These are phyloP conservation scores for Lodderomyces beijingensis DNA, from an alignment of 1,139 yeast species.

Conservation along the genomic window DNA sequence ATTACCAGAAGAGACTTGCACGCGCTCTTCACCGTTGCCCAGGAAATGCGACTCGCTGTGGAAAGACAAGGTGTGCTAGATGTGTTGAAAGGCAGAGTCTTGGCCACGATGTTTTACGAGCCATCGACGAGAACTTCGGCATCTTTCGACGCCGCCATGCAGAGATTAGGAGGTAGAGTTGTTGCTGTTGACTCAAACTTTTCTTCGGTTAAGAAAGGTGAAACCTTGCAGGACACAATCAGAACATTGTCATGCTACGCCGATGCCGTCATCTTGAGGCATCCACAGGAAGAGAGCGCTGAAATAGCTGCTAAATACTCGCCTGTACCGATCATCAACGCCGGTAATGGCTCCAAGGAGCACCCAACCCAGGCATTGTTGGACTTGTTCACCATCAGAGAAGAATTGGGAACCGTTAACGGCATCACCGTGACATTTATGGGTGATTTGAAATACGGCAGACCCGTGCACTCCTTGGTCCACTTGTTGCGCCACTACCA, in stretches of 20 bases:
- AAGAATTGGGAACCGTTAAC: conserved; percentile 96
- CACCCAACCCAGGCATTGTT: conserved; percentile 98
- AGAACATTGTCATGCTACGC: conserved; percentile 93
- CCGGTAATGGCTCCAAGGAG: conserved; percentile 96
- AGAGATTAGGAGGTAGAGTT: conserved; percentile 97
- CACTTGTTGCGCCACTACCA: conserved; percentile 88
- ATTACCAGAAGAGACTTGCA: conserved; percentile 86
- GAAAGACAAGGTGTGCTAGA: conserved; percentile 96
- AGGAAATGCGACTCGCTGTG: conserved; percentile 95
- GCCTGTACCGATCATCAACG: conserved; percentile 95
- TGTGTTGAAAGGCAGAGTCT: conserved; percentile 80
- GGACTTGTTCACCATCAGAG: conserved; percentile 96
- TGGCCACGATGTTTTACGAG: conserved; percentile 95
- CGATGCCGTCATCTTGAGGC: conserved; percentile 96
- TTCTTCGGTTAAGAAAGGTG: conserved; percentile 96
- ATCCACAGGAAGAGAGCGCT: conserved; percentile 89
- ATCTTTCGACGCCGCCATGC: conserved; percentile 99
- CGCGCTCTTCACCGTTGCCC: conserved; percentile 91
- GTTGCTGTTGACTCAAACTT: conserved; percentile 79
- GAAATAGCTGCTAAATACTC: conserved; percentile 94
- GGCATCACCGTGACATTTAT: conserved; percentile 97
- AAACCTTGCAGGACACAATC: conserved; percentile 93
- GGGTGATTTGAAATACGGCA: conserved; percentile 98
- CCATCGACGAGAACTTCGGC: conserved; percentile 97
- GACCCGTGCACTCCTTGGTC: conserved; percentile 97